Percentiles rank a stretch among this genome's conserved stretches.
These are phyloP conservation scores for Ustilaginoidea virens DNA, from an alignment of 2,329 filamentous ascomycete species.

Conservation along the genomic window DNA sequence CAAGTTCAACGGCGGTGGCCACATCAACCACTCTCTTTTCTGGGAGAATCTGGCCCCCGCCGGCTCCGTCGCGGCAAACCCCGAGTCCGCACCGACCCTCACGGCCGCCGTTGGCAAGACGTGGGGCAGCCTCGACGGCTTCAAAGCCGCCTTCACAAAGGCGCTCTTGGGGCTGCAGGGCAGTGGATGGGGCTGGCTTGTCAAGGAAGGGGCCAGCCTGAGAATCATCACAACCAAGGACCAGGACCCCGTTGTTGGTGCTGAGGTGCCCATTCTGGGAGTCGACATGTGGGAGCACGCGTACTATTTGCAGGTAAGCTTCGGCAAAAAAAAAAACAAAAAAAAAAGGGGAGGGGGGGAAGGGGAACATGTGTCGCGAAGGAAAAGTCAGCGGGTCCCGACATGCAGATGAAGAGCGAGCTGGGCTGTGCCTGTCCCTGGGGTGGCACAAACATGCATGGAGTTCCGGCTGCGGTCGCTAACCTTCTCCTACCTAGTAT, in stretches of 20 bases:
- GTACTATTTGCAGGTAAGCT: slow-evolving; percentile 67
- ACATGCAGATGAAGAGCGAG: too few species aligned
- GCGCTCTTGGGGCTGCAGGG: slow-evolving; percentile 60
- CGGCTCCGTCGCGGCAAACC: slow-evolving; percentile 38
- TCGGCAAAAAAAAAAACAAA: too few species aligned
- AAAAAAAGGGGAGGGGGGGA: too few species aligned
- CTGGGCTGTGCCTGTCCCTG: too few species aligned
- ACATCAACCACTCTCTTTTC: slow-evolving; percentile 88
- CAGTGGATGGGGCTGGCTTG: slow-evolving; percentile 79
- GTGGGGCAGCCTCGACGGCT: slow-evolving; percentile 54
- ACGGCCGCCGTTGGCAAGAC: slow-evolving; percentile 42
- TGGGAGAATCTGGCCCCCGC: slow-evolving; percentile 68
- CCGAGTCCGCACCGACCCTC: slow-evolving; percentile 35
- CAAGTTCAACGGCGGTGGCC: slow-evolving; percentile 81
- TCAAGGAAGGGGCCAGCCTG: slow-evolving; percentile 46
- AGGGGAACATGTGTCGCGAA: too few species aligned
- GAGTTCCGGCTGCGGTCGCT: too few species aligned
- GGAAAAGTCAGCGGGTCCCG: too few species aligned
- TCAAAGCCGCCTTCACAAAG: slow-evolving; percentile 49
- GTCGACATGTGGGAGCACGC: slow-evolving; percentile 93
- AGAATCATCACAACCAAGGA: slow-evolving; percentile 72
- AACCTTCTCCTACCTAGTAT: too few species aligned
- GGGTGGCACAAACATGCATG: too few species aligned
- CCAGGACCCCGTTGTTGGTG: slow-evolving; percentile 57
- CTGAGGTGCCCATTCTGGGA: slow-evolving; percentile 55